A percentile compares a stretch with the other conserved stretches of the same genome.
Evolutionary conservation across 1,284 basidiomycete genomes (phyloP).

Genomic region (Melampsora larici-populina): DNA sequence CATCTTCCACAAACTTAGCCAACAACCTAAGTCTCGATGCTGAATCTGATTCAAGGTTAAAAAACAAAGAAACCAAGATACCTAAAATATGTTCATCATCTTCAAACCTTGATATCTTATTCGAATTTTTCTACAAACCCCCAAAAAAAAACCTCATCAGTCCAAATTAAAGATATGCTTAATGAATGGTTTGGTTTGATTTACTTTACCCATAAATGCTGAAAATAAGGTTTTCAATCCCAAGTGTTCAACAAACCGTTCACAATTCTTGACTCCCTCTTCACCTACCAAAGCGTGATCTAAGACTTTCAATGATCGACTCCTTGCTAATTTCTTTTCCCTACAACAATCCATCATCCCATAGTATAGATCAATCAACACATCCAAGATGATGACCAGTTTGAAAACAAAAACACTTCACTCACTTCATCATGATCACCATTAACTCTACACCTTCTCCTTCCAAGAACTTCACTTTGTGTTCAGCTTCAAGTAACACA

Average conservation of each 20-base stretch:
- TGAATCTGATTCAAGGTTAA: constrained; percentile 82
- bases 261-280: constrained; percentile 71
- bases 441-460: constrained; percentile 94
- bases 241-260: constrained; percentile 77
- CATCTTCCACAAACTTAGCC: constrained; percentile 84
- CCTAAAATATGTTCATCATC: constrained; percentile 83
- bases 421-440: constrained; percentile 90
- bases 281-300: constrained; percentile 84
- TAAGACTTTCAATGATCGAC: constrained; percentile 79
- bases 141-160: background rate
- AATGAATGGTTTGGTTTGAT: constrained; percentile 22
- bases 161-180: background rate
- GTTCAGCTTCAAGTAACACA: constrained; percentile 65
- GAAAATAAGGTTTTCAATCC: constrained; percentile 87
- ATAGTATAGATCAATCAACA: too few relatives aligned
- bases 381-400: constrained; percentile 13
- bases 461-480: constrained; percentile 74
- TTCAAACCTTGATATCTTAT: constrained; percentile 60
- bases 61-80: constrained; percentile 80
- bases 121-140: constrained; percentile 31
- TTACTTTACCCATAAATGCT: constrained; percentile 86
- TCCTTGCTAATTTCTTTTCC: constrained; percentile 74
- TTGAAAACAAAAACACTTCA: constrained; percentile 38
- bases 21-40: constrained; percentile 75
- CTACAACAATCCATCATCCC: too few relatives aligned